phyloP scores from a whole-genome alignment of 148 eudicot genomes.

The Agrostemma githago region DNA sequence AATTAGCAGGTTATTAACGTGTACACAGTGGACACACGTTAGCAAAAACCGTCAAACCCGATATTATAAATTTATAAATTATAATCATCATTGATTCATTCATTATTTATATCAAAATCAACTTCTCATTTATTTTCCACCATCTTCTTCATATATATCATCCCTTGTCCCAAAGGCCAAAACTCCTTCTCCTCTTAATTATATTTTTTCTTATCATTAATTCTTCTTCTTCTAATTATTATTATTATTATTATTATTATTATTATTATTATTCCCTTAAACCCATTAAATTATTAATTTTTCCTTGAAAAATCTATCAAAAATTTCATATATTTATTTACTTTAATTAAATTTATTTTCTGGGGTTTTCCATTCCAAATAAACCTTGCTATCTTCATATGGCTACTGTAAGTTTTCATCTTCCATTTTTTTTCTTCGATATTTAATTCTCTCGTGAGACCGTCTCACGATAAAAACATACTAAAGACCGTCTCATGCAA shows the following conservation, averaged over 20 bases:
- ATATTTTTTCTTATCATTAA: neutral
- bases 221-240: neutral
- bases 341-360: neutral
- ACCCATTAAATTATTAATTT: neutral
- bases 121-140: slow-evolving; percentile 9
- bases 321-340: too few species aligned
- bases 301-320: neutral
- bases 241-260: neutral
- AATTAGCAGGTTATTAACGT: too few species aligned
- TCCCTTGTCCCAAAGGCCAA: neutral
- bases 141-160: neutral
- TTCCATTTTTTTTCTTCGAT: neutral
- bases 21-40: too few species aligned
- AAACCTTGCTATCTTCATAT: slow-evolving; percentile 18
- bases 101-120: neutral
- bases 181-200: too few species aligned
- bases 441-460: too few species aligned
- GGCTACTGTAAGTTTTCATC: slow-evolving; percentile 24
- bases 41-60: too few species aligned
- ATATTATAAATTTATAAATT: too few species aligned
- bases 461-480: too few species aligned
- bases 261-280: neutral
- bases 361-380: slow-evolving; percentile 3
- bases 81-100: neutral
- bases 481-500: too few species aligned